These are phyloP conservation scores for Sporobolomyces phaffii DNA, from an alignment of 768 basidiomycete genomes.

Conservation along the genomic window DNA sequence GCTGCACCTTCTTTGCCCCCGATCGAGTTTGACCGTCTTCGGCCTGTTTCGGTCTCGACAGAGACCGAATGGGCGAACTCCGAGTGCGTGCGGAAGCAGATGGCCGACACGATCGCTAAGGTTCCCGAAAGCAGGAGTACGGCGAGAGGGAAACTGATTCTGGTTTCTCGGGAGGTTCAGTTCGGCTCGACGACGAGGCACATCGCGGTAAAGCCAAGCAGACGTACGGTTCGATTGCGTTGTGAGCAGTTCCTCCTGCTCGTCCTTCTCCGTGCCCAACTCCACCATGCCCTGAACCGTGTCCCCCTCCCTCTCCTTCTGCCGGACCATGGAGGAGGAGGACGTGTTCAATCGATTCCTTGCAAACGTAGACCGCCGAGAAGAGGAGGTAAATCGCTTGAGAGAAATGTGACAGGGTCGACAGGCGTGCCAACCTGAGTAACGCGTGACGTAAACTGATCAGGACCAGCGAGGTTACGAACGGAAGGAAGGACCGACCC, in stretches of 20 bases:
- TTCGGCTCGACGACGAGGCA: not conserved
- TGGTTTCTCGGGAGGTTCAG: not conserved
- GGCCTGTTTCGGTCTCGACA: not conserved
- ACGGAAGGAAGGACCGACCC: conserved; percentile 51
- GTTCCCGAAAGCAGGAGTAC: not conserved
- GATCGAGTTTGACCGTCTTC: too few species aligned
- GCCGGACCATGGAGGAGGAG: conserved; percentile 51
- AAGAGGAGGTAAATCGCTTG: conserved; percentile 93
- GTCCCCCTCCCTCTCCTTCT: conserved; percentile 22
- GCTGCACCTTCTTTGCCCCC: not conserved
- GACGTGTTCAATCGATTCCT: conserved; percentile 91
- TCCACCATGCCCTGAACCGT: conserved; percentile 39
- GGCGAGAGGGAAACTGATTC: not conserved
- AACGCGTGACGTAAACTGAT: too few species aligned
- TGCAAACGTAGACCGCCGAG: conserved; percentile 88
- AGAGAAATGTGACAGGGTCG: conserved; percentile 56
- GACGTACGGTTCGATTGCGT: conserved; percentile 1
- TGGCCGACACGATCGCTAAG: not conserved
- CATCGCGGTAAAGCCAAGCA: not conserved
- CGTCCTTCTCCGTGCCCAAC: conserved; percentile 39
- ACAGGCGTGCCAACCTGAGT: conserved; percentile 40
- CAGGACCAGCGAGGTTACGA: not conserved
- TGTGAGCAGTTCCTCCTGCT: not conserved
- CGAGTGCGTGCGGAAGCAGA: conserved; percentile 1
- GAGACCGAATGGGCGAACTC: not conserved